These are phyloP conservation scores for Senna tora DNA, from an alignment of 306 rosid species.

Conservation along the genomic window DNA sequence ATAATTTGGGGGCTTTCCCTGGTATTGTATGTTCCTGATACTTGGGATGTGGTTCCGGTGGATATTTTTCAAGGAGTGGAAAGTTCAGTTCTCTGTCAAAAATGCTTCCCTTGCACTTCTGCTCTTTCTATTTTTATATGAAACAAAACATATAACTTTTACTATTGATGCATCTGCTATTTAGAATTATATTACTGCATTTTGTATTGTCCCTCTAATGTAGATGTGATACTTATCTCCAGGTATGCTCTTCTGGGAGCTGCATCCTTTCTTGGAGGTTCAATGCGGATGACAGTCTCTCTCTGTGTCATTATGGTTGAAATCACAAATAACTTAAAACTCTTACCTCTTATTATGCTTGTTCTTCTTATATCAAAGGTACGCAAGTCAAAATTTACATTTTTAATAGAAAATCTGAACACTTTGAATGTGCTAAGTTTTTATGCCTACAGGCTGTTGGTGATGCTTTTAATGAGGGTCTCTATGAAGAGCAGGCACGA, in stretches of 20 bases:
- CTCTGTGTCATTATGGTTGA: constrained; percentile 98
- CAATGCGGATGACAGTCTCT: constrained; percentile 98
- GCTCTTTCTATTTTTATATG: background rate
- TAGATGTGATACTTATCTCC: constrained; percentile 44
- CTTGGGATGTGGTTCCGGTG: constrained; percentile 19
- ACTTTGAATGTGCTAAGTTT: constrained; percentile 22
- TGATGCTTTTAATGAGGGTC: constrained; percentile 73
- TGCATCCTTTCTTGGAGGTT: constrained; percentile 99
- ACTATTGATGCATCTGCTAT: background rate
- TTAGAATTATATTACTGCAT: constrained; percentile 5
- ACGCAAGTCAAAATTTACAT: constrained; percentile 29
- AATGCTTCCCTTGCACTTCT: background rate
- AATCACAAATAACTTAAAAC: constrained; percentile 86
- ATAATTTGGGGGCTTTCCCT: background rate
- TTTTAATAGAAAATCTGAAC: background rate
- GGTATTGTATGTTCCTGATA: background rate
- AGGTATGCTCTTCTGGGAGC: constrained; percentile 99
- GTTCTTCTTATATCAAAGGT: constrained; percentile 99
- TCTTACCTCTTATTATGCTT: constrained; percentile 92
- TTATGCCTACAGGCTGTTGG: constrained; percentile 83
- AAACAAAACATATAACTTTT: background rate
- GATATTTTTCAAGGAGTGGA: constrained; percentile 1
- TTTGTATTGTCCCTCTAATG: background rate
- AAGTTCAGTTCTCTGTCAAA: background rate
- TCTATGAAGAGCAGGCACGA: constrained; percentile 69